Base-by-base conservation (phyloP, 495 filamentous ascomycete genomes). In the Penicillium subrubescens region DNA sequence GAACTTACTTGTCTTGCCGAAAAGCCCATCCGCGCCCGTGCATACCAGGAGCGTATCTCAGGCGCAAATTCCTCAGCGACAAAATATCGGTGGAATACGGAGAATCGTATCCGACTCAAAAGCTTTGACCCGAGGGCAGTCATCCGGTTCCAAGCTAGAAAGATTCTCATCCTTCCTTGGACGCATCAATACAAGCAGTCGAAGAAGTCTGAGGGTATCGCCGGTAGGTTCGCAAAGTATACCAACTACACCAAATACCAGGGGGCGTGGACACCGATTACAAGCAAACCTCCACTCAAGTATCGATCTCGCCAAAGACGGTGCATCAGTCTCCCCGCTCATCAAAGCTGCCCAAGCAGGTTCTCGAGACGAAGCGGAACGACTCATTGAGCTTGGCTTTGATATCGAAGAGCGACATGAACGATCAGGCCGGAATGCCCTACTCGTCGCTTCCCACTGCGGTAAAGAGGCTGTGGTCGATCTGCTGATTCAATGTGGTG, bases 361-460 rank as follows among this genome's bases (percentile, higher is more conserved):
- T 15, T 71, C 79, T 51, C 68, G 71, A 23, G 62, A 69, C 10
- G 77, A 83, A 50, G 70, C 82, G 50, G 75, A 81, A 66, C 60
- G 69, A 48, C 65, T 84, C 5, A 74, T 84, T 29, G 72, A 76
- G 29, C 74, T 70, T 11, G 69, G 76, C 14, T 73, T 71, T 58
- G 66, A 81, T 55, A 71, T 81, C 21, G 79, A 81, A 67, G 72
- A 69, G 11, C 68, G 73, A 10, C 78, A 84, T 61, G 51, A 63
- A 8, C 39, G 63, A 27, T 77, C 79, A 10, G 69, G 74, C 15
- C 65, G 79, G 29, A 84, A 75, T 37, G 77, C 81, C 8, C 75
- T 83, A 11, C 70, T 77, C 4, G 80, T 84, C 41, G 81, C 81
- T 51, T 65, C 78, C n/a, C 80, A 83, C 58, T 81, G 80, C 67